Conservation (phyloP, 2,329 filamentous ascomycete species). For the Hymenoscyphus repandus region DNA sequence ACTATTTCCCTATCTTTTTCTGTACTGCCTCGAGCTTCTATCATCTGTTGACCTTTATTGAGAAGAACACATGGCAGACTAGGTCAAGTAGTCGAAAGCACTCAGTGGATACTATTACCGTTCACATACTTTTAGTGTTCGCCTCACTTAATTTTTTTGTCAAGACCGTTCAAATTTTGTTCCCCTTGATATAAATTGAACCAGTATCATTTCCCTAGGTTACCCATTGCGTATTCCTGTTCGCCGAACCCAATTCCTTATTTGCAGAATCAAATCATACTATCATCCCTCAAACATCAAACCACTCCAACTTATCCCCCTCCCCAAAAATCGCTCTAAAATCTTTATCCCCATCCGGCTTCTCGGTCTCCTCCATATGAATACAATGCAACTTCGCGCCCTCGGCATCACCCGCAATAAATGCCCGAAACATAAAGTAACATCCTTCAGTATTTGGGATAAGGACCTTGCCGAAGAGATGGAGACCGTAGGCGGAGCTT, state of each 20-base stretch:
- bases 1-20: no score
- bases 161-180: no score
- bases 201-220: no score
- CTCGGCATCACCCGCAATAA: conserved; percentile 38
- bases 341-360: conserved; percentile 37
- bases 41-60: no score
- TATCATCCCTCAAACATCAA: conserved; percentile 38
- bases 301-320: conserved; percentile 48
- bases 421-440: conserved; percentile 45
- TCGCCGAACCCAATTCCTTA: not conserved
- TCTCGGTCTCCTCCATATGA: conserved; percentile 39
- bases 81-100: no score
- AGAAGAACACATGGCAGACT: no score
- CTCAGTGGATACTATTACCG: no score
- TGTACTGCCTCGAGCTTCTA: no score
- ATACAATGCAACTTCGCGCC: conserved; percentile 41
- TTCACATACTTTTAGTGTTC: no score
- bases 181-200: no score
- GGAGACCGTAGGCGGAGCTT: conserved; percentile 42
- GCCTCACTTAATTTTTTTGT: no score
- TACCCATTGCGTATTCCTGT: no score
- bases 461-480: conserved; percentile 45
- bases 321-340: conserved; percentile 43
- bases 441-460: conserved; percentile 36
- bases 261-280: not conserved